phyloP scores from a whole-genome alignment of 805 yeast genomes.

The Groenewaldozyma tartarivorans region DNA sequence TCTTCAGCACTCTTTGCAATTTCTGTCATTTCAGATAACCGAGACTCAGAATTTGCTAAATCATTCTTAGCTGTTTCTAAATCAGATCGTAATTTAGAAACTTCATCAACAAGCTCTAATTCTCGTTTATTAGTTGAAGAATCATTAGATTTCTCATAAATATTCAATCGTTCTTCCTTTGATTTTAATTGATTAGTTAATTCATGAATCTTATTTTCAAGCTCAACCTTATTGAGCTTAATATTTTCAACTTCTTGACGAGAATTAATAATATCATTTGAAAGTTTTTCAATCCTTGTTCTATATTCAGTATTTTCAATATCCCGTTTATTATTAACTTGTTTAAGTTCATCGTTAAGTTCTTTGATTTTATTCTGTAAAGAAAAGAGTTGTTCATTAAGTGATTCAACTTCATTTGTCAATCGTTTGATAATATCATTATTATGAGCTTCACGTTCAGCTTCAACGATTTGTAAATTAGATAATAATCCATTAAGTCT shows the following conservation, averaged over 20 bases:
- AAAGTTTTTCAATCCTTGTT: conserved; percentile 50
- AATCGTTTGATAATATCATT: conserved; percentile 42
- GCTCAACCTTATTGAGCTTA: conserved; percentile 30
- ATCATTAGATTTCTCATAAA: conserved; percentile 24
- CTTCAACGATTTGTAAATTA: conserved; percentile 50
- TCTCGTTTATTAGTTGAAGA: conserved; percentile 20
- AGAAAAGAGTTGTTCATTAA: conserved; percentile 37
- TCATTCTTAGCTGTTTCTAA: conserved; percentile 43
- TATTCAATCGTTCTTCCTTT: conserved; percentile 19
- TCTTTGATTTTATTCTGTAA: conserved; percentile 40
- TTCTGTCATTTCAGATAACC: conserved; percentile 49
- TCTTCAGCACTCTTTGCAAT: conserved; percentile 60
- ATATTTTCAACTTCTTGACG: conserved; percentile 37
- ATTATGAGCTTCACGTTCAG: conserved; percentile 49
- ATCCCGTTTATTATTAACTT: conserved; percentile 45
- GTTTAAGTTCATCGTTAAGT: conserved; percentile 42
- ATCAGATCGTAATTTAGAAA: conserved; percentile 29
- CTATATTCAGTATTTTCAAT: conserved; percentile 46
- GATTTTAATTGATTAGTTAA: conserved; percentile 26
- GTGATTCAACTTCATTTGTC: conserved; percentile 38
- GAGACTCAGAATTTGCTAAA: conserved; percentile 47
- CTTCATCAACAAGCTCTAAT: conserved; percentile 23
- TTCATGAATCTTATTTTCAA: conserved; percentile 30
- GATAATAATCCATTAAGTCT: conserved; percentile 47
- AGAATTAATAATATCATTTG: conserved; percentile 34